Conservation (phyloP, 2,329 filamentous ascomycete species). For the Verticillium dahliae region DNA sequence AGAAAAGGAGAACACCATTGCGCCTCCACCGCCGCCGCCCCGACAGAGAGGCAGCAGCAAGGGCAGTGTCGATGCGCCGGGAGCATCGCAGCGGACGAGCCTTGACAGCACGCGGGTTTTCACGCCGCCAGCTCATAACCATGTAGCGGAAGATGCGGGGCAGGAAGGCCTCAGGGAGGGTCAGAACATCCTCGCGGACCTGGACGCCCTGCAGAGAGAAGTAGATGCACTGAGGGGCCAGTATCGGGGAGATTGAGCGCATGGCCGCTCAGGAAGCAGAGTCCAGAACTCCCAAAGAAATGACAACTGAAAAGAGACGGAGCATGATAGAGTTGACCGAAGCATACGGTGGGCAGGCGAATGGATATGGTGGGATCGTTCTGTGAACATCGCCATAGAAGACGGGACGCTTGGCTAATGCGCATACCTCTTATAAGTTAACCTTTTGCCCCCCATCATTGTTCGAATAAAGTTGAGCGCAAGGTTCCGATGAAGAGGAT, state of each 20-base stretch:
- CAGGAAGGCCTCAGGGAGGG: constrained; percentile 14
- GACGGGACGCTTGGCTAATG: background rate
- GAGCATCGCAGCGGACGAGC: constrained; percentile 21
- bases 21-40: constrained; percentile 43
- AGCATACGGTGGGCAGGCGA: background rate
- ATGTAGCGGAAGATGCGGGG: constrained; percentile 13
- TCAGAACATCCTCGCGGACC: constrained; percentile 62
- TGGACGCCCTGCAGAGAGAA: constrained; percentile 66
- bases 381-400: background rate
- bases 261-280: background rate
- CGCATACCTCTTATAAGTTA: background rate
- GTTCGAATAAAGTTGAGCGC: no score
- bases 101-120: constrained; percentile 17
- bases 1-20: constrained; percentile 14
- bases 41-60: constrained; percentile 40
- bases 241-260: background rate
- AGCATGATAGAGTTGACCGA: background rate
- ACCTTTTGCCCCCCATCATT: background rate
- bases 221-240: constrained; percentile 59
- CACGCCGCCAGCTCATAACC: background rate
- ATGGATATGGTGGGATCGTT: background rate
- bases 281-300: no score
- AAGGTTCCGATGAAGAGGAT: no score
- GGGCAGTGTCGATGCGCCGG: constrained; percentile 30
- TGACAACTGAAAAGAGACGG: no score